Conservation (phyloP, 495 filamentous ascomycete genomes). For the Penicillium coffeae region DNA sequence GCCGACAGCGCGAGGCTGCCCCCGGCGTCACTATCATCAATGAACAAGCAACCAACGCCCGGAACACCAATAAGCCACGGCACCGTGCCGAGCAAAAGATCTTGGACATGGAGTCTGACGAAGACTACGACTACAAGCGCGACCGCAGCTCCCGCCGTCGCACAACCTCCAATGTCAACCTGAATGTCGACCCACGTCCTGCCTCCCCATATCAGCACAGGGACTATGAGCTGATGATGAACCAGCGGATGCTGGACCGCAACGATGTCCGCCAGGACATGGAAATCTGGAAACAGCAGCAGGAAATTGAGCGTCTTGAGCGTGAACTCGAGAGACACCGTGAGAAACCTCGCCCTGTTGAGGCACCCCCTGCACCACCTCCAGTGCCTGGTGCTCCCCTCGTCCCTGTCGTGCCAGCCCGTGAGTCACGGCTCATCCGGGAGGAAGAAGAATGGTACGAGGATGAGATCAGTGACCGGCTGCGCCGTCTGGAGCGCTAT, state of each 20-base stretch:
- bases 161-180: neutral
- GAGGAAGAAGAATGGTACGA: constrained; percentile 38
- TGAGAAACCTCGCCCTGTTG: constrained; percentile 12
- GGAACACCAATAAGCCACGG: constrained; percentile 15
- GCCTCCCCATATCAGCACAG: constrained; percentile 22
- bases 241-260: constrained; percentile 35
- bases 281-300: constrained; percentile 38
- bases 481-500: constrained; percentile 29
- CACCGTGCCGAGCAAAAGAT: constrained; percentile 18
- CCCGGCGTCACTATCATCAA: constrained; percentile 26
- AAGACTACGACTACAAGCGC: constrained; percentile 22
- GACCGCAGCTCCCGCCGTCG: constrained; percentile 1
- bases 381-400: neutral
- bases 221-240: constrained; percentile 36
- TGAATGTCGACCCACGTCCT: neutral
- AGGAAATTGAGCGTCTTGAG: constrained; percentile 43
- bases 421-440: constrained; percentile 23
- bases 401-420: neutral
- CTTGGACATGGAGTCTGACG: constrained; percentile 27
- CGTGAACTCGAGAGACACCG: constrained; percentile 38
- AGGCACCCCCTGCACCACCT: neutral
- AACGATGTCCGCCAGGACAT: constrained; percentile 38
- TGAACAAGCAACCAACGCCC: constrained; percentile 17
- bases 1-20: constrained; percentile 21
- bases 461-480: constrained; percentile 32